Evolutionary conservation across 1,139 yeast genomes (phyloP), one percentile per base, ranked within the genome.

Genomic region (Geotrichum klebahnii): DNA sequence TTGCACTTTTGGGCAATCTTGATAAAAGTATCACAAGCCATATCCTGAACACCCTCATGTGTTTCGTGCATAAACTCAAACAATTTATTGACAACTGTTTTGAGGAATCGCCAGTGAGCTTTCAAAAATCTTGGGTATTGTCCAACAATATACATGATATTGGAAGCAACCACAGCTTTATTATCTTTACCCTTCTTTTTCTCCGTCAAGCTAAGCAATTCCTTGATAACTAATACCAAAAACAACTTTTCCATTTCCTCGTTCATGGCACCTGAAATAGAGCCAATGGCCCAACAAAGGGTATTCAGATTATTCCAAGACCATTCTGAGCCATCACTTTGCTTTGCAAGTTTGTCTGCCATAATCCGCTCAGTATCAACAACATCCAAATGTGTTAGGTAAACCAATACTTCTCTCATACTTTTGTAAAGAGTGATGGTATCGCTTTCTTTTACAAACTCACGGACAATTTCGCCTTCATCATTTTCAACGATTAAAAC

Each of bases 31-130:
- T 92, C 98, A 75, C 98, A 92, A 8, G 98, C 98, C 98, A 92
- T 92, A 70, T 92, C 98, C 73, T 92, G 98, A 56, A 92, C 98
- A 71, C 97, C 98, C 69, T 90, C 98, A 68, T 92, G 98, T 23
- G 97, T 89, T 74, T 92, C 98, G 72, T 92, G 98, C 98, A 92
- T 92, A 64, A 92, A 92, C 69, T 94, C 98, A 69, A 92, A 92
- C 61, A 92, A 77, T 69, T 92, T 92, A 71, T 88, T 84, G 55
- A 92, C 94, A 43, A 92, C 99, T 0, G 98, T 92, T 68, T 90
- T 90, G 66, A 94, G 74, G 63, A 92, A 92, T 68, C 87, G 87
- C 98, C 98, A 92, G 69, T 94, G 98, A 9, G 98, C 97, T 62
- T 89, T 90, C 66, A 92, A 76, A 64, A 94, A 94, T 65, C 99